Conservation (phyloP, 2,329 filamentous ascomycete genomes). For the Truncatella angustata region DNA sequence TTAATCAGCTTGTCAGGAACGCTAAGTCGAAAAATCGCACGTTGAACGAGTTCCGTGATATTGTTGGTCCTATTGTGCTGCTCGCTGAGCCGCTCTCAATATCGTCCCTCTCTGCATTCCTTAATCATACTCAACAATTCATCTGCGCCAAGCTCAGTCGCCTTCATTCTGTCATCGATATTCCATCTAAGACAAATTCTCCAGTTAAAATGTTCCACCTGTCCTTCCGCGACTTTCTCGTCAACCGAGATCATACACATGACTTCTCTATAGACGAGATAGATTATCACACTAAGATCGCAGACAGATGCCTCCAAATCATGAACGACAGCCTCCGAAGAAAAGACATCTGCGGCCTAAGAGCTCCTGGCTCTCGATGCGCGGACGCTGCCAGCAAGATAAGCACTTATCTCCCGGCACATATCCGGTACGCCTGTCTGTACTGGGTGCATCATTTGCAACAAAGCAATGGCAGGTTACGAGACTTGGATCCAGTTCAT, state of each 20-base stretch:
- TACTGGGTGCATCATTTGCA: slow-evolving; percentile 36
- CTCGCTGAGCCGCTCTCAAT: no score
- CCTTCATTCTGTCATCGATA: background rate
- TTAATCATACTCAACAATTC: background rate
- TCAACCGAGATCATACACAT: background rate
- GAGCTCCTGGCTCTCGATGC: background rate
- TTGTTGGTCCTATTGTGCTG: no score
- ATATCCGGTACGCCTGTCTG: slow-evolving; percentile 24
- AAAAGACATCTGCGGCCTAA: background rate
- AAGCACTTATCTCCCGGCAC: background rate
- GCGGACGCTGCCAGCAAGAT: background rate
- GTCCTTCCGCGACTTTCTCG: background rate
- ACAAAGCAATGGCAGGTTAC: slow-evolving; percentile 22
- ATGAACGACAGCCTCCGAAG: background rate
- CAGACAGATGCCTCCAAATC: background rate
- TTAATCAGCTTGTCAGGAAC: no score
- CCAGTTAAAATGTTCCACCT: background rate
- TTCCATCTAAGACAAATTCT: background rate
- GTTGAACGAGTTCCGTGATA: no score
- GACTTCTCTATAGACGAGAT: background rate
- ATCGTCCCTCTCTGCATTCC: no score
- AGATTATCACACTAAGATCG: background rate
- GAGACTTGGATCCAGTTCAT: slow-evolving; percentile 18
- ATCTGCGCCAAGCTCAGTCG: background rate
- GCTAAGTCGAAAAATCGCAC: no score